Evolutionary conservation across 768 basidiomycete species (phyloP).

Genomic region (Podaxis sp.): DNA sequence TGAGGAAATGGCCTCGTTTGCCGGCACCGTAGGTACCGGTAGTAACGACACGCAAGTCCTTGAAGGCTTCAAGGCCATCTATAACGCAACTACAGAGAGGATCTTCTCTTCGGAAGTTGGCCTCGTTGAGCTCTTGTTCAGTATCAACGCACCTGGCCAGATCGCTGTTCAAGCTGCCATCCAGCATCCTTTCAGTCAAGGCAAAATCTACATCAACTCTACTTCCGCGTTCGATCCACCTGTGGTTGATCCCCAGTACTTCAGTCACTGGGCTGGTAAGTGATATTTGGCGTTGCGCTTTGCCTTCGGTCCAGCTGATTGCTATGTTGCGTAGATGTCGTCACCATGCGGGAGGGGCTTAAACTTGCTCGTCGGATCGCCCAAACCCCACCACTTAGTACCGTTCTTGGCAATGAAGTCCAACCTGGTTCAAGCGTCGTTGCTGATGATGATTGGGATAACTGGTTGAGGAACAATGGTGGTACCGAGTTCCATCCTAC

Average conservation of each 20-base stretch:
- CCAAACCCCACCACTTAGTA: conserved; percentile 48
- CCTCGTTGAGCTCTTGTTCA: conserved; percentile 56
- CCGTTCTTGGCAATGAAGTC: conserved; percentile 30
- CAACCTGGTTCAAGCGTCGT: conserved; percentile 35
- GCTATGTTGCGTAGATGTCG: conserved; percentile 32
- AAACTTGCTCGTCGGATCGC: conserved; percentile 62
- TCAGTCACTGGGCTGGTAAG: conserved; percentile 52
- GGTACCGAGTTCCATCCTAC: conserved; percentile 62
- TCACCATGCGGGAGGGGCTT: conserved; percentile 55
- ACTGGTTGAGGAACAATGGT: conserved; percentile 43
- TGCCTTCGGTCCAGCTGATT: not conserved
- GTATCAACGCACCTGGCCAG: conserved; percentile 33
- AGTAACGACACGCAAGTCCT: conserved; percentile 44
- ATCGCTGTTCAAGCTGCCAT: conserved; percentile 64
- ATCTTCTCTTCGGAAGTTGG: conserved; percentile 43
- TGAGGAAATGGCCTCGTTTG: conserved; percentile 15
- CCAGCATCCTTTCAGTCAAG: conserved; percentile 67
- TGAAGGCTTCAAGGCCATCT: conserved; percentile 57
- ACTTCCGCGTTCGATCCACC: conserved; percentile 59
- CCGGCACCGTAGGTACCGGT: conserved; percentile 13
- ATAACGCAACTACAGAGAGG: conserved; percentile 40
- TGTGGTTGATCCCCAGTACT: conserved; percentile 66
- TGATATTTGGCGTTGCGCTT: not conserved
- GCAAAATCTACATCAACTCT: conserved; percentile 59
- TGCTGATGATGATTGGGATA: conserved; percentile 56